Evolutionary conservation across 2,329 filamentous ascomycete species (phyloP), one percentile per base, ranked within the genome.

Genomic region (Colletotrichum tofieldiae): DNA sequence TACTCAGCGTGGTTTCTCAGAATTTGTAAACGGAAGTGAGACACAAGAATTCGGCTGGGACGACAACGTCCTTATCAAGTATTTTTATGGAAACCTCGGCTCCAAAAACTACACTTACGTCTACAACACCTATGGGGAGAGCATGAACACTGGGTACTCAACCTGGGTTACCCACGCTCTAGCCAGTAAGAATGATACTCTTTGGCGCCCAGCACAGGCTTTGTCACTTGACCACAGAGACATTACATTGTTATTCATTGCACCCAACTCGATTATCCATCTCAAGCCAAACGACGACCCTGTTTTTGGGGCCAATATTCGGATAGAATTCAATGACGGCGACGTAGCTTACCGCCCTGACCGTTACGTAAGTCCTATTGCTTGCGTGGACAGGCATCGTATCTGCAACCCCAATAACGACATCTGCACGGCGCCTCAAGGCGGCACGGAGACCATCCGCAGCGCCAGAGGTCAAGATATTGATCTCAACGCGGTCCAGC

Each of bases 341-440:
- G 20, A 5, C 23, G 12, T 18, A 20, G 37, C 3, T 11, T 71
- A 71, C n/a, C 51, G 35, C 5, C 41, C 69, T 1, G 51, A 67
- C 4, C 64, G 69, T 1, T 49, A 23, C 32, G 58, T 67, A 0
- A 67, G 64, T 16, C 69, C 69, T 20, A 49, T 71, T 16, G 69
- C 58, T 0, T 71, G 69, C 12, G 59, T 23, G 3, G 69, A 67
- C n/a, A 32, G 43, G 39, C 56, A 71, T 41, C 51, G 39, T 18
- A 39, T 71, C 20, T 71, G 69, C 64, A 71, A 71, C 32, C 64
- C 69, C 20, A 71, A 58, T 1, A 63, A 67, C 16, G 51, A 32
- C 16, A 23, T 41, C 20, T 71, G 64, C 51, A 67, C 64, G 5
- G 2, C 51, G 4, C 26, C 41, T 8, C 56, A 35, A 9, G 56